Conservation (phyloP, 2,329 filamentous ascomycete genomes). For the Diaporthe amygdali region DNA sequence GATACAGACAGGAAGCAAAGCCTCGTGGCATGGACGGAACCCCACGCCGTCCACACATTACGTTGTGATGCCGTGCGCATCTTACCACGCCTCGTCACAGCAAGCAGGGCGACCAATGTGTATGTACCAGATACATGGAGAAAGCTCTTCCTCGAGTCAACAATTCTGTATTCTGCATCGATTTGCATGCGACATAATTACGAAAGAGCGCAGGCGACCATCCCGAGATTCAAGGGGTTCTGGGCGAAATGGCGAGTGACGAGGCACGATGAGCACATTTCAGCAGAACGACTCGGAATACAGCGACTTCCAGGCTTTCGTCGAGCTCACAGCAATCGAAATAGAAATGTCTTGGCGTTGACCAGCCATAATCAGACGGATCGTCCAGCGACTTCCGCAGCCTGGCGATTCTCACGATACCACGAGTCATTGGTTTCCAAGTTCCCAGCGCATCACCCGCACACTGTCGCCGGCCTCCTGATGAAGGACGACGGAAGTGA, state of each 20-base stretch:
- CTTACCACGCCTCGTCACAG: neutral
- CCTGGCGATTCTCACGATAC: constrained; percentile 12
- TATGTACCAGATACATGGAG: constrained; percentile 11
- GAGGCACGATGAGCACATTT: constrained; percentile 1
- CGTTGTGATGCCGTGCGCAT: neutral
- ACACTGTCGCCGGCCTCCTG: constrained; percentile 11
- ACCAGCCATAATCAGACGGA: neutral
- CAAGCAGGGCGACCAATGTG: neutral
- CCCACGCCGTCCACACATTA: neutral
- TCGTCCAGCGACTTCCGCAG: constrained; percentile 6
- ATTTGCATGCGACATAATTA: constrained; percentile 5
- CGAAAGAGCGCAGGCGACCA: neutral
- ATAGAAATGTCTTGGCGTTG: neutral
- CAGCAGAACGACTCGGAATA: neutral
- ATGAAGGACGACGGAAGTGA: constrained; percentile 7
- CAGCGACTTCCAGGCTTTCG: neutral
- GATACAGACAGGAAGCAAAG: neutral
- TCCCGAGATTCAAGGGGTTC: constrained; percentile 10
- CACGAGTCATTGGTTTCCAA: constrained; percentile 12
- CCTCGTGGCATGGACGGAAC: neutral
- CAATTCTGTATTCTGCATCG: neutral
- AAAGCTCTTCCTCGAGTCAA: neutral
- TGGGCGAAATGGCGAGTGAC: constrained; percentile 10
- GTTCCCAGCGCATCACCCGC: neutral
- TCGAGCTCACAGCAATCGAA: constrained; percentile 7